phyloP scores from a whole-genome alignment of 306 rosid genomes.

The Hippophae rhamnoides region DNA sequence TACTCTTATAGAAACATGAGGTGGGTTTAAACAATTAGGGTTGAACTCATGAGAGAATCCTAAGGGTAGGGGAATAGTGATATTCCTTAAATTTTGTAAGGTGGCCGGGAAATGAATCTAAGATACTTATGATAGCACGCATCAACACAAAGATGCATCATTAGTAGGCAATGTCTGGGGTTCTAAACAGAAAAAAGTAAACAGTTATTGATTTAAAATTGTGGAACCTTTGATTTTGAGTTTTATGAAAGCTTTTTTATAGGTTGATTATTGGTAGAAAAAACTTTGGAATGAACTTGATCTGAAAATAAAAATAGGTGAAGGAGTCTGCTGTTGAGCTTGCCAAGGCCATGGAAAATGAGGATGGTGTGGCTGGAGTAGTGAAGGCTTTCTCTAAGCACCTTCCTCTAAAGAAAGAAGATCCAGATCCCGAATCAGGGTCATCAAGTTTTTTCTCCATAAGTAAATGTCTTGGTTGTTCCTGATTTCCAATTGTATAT shows the following conservation, averaged over 20 bases:
- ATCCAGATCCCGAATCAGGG: conserved; percentile 36
- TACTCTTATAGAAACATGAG: too few relatives aligned
- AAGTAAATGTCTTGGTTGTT: conserved; percentile 71
- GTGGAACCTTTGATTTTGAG: conserved; percentile 1
- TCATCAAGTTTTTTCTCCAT: conserved; percentile 47
- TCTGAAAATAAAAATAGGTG: conserved; percentile 42
- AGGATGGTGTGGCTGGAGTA: conserved; percentile 96
- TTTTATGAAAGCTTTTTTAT: background rate
- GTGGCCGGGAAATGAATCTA: too few relatives aligned
- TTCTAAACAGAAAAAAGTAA: too few relatives aligned
- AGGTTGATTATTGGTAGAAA: conserved; percentile 1
- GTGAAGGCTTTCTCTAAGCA: conserved; percentile 96
- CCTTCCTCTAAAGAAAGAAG: conserved; percentile 44
- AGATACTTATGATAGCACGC: too few relatives aligned
- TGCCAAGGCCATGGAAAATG: conserved; percentile 83
- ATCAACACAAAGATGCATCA: too few relatives aligned
- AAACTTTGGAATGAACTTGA: conserved; percentile 4
- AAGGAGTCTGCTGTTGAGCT: conserved; percentile 69
- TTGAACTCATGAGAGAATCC: too few relatives aligned
- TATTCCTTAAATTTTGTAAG: too few relatives aligned
- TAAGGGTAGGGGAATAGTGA: too few relatives aligned
- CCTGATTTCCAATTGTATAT: conserved; percentile 23
- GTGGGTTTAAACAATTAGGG: too few relatives aligned
- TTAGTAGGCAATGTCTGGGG: too few relatives aligned
- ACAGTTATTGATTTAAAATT: too few relatives aligned